phyloP scores from a whole-genome alignment of 306 rosid species.

The Prunus padus region DNA sequence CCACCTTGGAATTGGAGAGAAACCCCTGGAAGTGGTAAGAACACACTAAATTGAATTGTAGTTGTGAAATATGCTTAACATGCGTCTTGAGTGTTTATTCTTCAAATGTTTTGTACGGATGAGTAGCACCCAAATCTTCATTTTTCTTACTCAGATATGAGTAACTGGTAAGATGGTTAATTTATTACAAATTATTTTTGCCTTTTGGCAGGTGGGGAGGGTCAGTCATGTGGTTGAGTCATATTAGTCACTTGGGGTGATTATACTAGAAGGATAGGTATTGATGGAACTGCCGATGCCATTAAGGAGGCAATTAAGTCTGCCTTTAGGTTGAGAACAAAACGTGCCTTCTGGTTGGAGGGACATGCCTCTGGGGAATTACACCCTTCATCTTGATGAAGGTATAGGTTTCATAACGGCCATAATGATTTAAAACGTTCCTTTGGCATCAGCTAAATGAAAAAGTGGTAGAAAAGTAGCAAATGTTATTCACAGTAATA shows the following conservation, averaged over 20 bases:
- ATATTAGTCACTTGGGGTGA: constrained; percentile 93
- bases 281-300: constrained; percentile 86
- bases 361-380: constrained; percentile 93
- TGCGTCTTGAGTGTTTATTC: neutral
- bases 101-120: neutral
- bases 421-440: neutral
- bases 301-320: constrained; percentile 91
- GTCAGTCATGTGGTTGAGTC: constrained; percentile 85
- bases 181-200: constrained; percentile 7
- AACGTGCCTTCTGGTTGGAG: constrained; percentile 94
- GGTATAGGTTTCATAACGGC: constrained; percentile 36
- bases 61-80: neutral
- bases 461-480: neutral
- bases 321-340: constrained; percentile 89
- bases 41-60: neutral
- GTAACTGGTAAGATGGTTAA: neutral
- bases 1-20: constrained; percentile 99
- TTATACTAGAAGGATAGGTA: constrained; percentile 84
- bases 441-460: constrained; percentile 3
- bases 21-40: constrained; percentile 82
- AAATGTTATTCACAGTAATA: constrained; percentile 2
- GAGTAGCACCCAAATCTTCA: neutral
- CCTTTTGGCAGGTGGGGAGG: constrained; percentile 61
- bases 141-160: neutral
- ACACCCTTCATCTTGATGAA: constrained; percentile 95